A percentile compares a stretch with the other conserved stretches of the same genome.
Conservation (phyloP, 345 rosid genomes). For the Laguncularia racemosa region DNA sequence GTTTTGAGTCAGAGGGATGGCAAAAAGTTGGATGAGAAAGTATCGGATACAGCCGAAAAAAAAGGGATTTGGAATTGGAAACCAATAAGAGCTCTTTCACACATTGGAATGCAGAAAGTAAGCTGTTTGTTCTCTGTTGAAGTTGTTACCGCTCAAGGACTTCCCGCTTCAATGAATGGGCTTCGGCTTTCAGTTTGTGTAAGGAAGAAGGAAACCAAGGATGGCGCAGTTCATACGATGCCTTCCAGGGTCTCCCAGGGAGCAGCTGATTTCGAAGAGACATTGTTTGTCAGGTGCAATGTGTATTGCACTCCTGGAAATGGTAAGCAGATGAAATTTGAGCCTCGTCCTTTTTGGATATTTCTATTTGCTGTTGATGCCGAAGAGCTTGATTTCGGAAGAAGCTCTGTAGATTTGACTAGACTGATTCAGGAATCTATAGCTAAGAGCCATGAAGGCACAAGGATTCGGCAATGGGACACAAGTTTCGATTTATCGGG, state of each 20-base stretch:
- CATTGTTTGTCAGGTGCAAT: slow-evolving; percentile 66
- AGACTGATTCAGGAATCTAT: slow-evolving; percentile 67
- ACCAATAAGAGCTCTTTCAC: slow-evolving; percentile 73
- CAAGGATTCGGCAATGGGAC: slow-evolving; percentile 92
- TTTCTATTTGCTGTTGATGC: slow-evolving; percentile 76
- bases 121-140: slow-evolving; percentile 88
- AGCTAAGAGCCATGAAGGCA: slow-evolving; percentile 65
- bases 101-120: slow-evolving; percentile 79
- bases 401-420: slow-evolving; percentile 56
- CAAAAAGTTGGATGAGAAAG: slow-evolving; percentile 25
- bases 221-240: slow-evolving; percentile 86
- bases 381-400: slow-evolving; percentile 77
- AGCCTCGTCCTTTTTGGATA: slow-evolving; percentile 71
- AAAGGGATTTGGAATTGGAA: slow-evolving; percentile 94
- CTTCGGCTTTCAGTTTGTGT: slow-evolving; percentile 83
- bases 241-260: slow-evolving; percentile 87
- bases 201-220: slow-evolving; percentile 76
- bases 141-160: slow-evolving; percentile 72
- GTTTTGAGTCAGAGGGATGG: slow-evolving; percentile 7
- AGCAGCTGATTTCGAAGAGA: slow-evolving; percentile 90
- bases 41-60: slow-evolving; percentile 30
- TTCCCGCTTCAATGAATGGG: slow-evolving; percentile 90
- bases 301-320: slow-evolving; percentile 58
- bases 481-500: slow-evolving; percentile 60
- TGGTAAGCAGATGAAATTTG: slow-evolving; percentile 58